A percentile compares a stretch with the other conserved stretches of the same genome.
phyloP scores from a whole-genome alignment of 2,329 filamentous ascomycete species.

The Ceratocystis harringtonii region DNA sequence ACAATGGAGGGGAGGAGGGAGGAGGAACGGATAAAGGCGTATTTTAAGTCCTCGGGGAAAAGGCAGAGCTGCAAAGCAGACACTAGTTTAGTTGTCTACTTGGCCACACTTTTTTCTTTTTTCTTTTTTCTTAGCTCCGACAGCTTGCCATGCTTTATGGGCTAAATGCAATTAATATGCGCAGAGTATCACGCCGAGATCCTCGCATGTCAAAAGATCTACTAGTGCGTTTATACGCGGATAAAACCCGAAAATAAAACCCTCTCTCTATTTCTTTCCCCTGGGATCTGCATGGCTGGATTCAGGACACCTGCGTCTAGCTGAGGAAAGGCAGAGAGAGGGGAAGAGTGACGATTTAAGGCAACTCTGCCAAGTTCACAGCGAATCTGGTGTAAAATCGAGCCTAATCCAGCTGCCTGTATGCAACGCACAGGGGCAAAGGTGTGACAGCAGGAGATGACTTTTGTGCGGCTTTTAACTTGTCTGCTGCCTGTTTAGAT shows the following conservation, averaged over 20 bases:
- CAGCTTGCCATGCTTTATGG: background rate
- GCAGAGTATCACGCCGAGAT: background rate
- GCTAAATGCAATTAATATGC: background rate
- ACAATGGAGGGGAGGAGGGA: too few species aligned
- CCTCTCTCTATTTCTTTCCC: background rate
- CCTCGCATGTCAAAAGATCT: slow-evolving; percentile 3
- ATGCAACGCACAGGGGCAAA: slow-evolving; percentile 2
- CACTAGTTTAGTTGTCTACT: background rate
- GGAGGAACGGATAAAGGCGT: too few species aligned
- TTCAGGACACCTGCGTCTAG: background rate
- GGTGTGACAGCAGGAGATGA: background rate
- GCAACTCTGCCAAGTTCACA: background rate
- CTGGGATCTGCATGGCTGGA: background rate
- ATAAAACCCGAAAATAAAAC: background rate
- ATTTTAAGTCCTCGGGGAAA: too few species aligned
- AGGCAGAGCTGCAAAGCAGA: background rate
- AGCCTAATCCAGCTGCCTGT: background rate
- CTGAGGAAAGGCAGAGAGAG: background rate
- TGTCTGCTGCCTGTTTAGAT: background rate
- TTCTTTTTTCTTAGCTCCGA: background rate
- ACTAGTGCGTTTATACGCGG: background rate
- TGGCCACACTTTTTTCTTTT: background rate
- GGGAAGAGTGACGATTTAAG: background rate
- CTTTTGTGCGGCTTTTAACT: background rate
- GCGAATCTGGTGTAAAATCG: background rate